phyloP scores from a whole-genome alignment of 2,329 filamentous ascomycete species.

The Pseudogymnoascus sp. region DNA sequence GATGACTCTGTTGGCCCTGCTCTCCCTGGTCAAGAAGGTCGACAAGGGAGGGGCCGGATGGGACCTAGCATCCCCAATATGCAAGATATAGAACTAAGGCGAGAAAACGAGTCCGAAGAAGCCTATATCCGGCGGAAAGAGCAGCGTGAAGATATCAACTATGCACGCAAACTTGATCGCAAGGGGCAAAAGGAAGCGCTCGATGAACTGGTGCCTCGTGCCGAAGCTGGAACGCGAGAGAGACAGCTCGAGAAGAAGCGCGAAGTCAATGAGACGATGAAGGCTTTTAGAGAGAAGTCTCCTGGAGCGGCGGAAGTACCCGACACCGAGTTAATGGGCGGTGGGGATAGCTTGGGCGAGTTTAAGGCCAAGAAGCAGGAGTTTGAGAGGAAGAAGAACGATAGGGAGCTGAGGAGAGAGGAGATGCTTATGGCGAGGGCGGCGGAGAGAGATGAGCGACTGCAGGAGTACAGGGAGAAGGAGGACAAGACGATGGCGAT shows the following conservation, averaged over 20 bases:
- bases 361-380: constrained; percentile 59
- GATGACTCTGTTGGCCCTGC: constrained; percentile 39
- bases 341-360: constrained; percentile 54
- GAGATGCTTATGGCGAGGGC: constrained; percentile 66
- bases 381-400: constrained; percentile 67
- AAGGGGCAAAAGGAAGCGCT: constrained; percentile 60
- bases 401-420: constrained; percentile 74
- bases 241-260: constrained; percentile 78
- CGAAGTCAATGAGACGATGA: constrained; percentile 63
- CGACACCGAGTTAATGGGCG: constrained; percentile 73
- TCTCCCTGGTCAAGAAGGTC: constrained; percentile 31
- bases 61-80: constrained; percentile 61
- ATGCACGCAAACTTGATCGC: constrained; percentile 56
- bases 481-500: constrained; percentile 81
- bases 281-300: constrained; percentile 62
- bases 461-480: constrained; percentile 61
- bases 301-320: constrained; percentile 56
- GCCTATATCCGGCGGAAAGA: constrained; percentile 31
- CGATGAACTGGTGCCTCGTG: constrained; percentile 75
- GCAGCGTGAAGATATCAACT: constrained; percentile 43
- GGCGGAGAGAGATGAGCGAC: constrained; percentile 72
- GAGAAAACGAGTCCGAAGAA: constrained; percentile 42
- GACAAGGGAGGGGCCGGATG: constrained; percentile 20
- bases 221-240: constrained; percentile 75
- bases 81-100: constrained; percentile 62